These are phyloP conservation scores for Bondarzewia mesenterica DNA, from an alignment of 1,284 basidiomycete genomes.

Conservation along the genomic window DNA sequence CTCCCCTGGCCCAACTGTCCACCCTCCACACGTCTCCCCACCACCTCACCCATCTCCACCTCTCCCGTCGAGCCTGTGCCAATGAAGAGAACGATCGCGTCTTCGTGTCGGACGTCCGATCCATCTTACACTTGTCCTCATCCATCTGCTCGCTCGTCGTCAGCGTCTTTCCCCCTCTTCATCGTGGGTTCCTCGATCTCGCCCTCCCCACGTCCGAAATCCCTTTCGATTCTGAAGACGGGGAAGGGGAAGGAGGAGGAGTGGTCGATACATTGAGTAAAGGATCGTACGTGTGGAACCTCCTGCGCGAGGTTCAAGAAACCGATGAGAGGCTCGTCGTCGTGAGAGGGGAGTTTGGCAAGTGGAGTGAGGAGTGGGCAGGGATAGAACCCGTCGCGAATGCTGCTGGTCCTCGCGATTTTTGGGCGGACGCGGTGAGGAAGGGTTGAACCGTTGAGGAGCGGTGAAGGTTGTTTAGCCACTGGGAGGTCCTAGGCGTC, in stretches of 20 bases:
- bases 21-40: conserved; percentile 26
- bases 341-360: not conserved
- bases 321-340: not conserved
- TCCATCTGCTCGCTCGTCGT: conserved; percentile 19
- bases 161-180: conserved; percentile 25
- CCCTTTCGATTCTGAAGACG: not conserved
- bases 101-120: conserved; percentile 27
- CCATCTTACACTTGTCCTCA: conserved; percentile 21
- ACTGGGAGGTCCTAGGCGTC: no score
- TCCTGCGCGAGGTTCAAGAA: not conserved
- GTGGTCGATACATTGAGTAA: not conserved
- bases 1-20: conserved; percentile 27
- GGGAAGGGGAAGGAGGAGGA: not conserved
- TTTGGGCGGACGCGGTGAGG: not conserved
- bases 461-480: no score
- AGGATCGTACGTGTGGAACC: not conserved
- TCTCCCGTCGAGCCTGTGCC: conserved; percentile 30
- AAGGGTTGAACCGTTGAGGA: no score
- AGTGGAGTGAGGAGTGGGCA: not conserved
- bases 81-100: conserved; percentile 33
- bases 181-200: not conserved
- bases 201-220: not conserved
- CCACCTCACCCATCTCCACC: conserved; percentile 31
- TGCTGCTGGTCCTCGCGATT: not conserved
- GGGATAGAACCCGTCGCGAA: conserved; percentile 1